Base-by-base conservation (phyloP, 2,329 filamentous ascomycete species). In the Stagonosporopsis cucurbitacearum region DNA sequence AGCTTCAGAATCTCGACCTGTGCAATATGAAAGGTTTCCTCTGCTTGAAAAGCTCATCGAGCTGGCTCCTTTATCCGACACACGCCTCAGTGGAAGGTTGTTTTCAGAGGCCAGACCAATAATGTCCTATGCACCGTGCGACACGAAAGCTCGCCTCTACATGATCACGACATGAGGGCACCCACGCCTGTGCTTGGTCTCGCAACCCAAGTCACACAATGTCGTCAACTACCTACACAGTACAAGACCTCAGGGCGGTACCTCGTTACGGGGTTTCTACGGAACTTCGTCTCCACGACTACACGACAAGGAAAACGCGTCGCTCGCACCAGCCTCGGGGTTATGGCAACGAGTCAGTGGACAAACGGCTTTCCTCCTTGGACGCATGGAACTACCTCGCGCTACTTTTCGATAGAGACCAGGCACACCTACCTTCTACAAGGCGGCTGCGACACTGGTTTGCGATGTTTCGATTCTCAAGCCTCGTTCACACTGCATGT, bases 391-490 rank as follows among this genome's bases (percentile, higher is more conserved):
- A 19, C 25, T 19, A 33, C n/a, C 20, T 17, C 40, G 47, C 37
- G 45, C 36, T 52, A 53, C 36, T 19, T 57, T 49, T 54, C 28
- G 43, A 53, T 52, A 50, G 13, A 49, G 32, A 41, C 39, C 28
- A 37, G 46, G 28, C 20, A 22, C 40, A 33, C 19, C 17, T 52
- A 57, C 54, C 50, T 49, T 26, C 20, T 41, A 58, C 44, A 59
- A 48, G 50, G 43, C 55, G 47, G 50, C 57, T 59, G 57, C 57
- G 59, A 59, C 57, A 59, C 22, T 22, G 30, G 49, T 35, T 30
- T 50, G 58, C 53, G 46, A 20, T 45, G 52, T 54, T 44, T 51
- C 35, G 54, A 65, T 56, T 36, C 41, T 50, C 52, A 50, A 35
- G 37, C 53, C 47, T 51, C n/a, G 50, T 43, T 30, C 23, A 57